Conservation (phyloP, 768 basidiomycete genomes). For the Amanita fuliginea region DNA sequence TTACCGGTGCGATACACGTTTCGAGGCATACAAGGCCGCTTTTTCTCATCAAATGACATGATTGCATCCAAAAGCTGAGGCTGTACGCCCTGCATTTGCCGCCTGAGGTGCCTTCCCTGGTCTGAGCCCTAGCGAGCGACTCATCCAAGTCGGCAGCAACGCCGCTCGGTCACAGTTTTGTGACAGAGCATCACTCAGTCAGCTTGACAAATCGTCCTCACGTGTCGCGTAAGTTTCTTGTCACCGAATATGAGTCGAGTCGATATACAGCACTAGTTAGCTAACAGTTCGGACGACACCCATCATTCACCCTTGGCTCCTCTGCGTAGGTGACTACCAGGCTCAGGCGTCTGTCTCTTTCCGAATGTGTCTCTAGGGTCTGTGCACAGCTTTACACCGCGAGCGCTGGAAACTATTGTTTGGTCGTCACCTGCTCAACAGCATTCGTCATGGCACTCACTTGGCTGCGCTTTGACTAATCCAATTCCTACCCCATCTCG, state of each 20-base stretch:
- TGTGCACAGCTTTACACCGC: neutral
- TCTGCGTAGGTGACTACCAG: too few species aligned
- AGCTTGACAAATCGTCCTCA: neutral
- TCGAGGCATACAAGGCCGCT: neutral
- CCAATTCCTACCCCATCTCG: neutral
- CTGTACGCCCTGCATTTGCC: neutral
- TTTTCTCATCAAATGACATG: neutral
- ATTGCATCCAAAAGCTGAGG: neutral
- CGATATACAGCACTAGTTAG: too few species aligned
- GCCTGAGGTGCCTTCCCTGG: neutral
- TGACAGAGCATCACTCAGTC: neutral
- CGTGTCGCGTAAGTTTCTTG: neutral
- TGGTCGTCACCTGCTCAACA: neutral
- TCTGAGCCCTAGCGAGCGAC: too few species aligned
- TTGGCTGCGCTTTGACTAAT: neutral
- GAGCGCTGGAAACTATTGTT: neutral
- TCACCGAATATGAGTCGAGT: neutral
- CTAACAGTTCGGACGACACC: too few species aligned
- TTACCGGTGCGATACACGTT: neutral
- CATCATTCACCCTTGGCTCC: too few species aligned
- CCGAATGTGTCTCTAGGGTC: neutral
- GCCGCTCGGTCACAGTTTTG: neutral
- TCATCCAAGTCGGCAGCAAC: neutral
- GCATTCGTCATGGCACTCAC: neutral
- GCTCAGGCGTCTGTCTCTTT: too few species aligned